Evolutionary conservation across 108 stramenopile species (phyloP), one percentile per base, ranked within the genome.

Genomic region (Fistulifera pelliculosa): DNA sequence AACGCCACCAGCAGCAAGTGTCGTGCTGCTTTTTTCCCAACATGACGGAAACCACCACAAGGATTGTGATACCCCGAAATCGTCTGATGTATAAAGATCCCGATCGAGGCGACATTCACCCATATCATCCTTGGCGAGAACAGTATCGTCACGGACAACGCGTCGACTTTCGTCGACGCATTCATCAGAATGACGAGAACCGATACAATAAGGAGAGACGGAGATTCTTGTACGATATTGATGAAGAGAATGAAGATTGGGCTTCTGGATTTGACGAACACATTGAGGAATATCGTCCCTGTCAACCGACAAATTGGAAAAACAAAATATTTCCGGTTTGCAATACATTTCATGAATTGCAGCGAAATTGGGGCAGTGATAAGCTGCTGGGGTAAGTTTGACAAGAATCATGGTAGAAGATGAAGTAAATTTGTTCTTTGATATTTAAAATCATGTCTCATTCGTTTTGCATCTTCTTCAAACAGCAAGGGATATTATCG

Each of bases 371-470:
- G 28, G 40, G 43, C 16, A 47, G 18, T 45, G 14, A 45, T 4
- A 43, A 63, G 4, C 44, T 17, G 11, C 11, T 45, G 47, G 80
- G 76, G 39, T 80, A 77, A 58, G 49, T 63, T 14, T 50, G 75
- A 35, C 52, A 31, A 42, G n/a, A 58, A 26, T 25, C 43, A 16
- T 27, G 22, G 50, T 15, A 56, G 42, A 7, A 14, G 14, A 41
- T n/a, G n/a, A n/a, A n/a, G n/a, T n/a, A n/a, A n/a, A n/a, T n/a
- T n/a, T n/a, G n/a, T n/a, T n/a, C n/a, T n/a, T n/a, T n/a, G n/a
- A n/a, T n/a, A n/a, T n/a, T n/a, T n/a, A n/a, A n/a, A n/a, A n/a
- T n/a, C n/a, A n/a, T n/a, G n/a, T n/a, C n/a, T n/a, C n/a, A n/a
- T n/a, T n/a, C n/a, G n/a, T n/a, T n/a, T 21, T 8, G 4, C 11